Evolutionary conservation across 2,329 filamentous ascomycete genomes (phyloP).

Genomic region (Neonectria neomacrospora): DNA sequence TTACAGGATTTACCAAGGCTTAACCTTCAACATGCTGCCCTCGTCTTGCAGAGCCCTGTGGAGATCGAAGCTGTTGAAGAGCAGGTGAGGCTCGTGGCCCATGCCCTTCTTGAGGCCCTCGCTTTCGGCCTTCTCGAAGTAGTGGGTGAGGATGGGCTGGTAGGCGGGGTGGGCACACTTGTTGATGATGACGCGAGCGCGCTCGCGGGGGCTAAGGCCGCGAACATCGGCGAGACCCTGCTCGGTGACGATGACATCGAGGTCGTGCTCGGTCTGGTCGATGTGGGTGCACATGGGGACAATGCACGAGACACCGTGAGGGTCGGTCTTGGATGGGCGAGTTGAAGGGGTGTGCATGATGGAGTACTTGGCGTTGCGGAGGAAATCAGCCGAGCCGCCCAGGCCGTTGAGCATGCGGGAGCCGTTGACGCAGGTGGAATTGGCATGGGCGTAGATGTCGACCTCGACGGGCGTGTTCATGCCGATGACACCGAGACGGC

Average conservation of each 20-base stretch:
- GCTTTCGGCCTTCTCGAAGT: conserved; percentile 86
- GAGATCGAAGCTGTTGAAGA: conserved; percentile 90
- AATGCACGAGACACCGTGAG: conserved; percentile 84
- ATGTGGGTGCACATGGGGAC: conserved; percentile 95
- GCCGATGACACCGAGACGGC: conserved; percentile 85
- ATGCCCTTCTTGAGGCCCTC: conserved; percentile 87
- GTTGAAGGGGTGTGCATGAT: conserved; percentile 94
- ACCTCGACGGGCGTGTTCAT: conserved; percentile 97
- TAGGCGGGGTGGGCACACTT: conserved; percentile 90
- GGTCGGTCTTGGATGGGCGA: conserved; percentile 83
- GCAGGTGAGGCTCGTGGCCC: conserved; percentile 89
- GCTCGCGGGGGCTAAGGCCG: conserved; percentile 81
- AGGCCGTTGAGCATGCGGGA: conserved; percentile 88
- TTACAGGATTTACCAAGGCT: conserved; percentile 63
- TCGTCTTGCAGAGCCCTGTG: conserved; percentile 84
- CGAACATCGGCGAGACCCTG: conserved; percentile 85
- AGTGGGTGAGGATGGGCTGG: conserved; percentile 81
- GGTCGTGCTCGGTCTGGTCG: conserved; percentile 92
- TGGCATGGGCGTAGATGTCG: conserved; percentile 94
- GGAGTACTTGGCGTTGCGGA: conserved; percentile 81
- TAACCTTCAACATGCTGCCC: conserved; percentile 86
- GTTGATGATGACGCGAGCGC: conserved; percentile 85
- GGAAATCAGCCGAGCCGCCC: conserved; percentile 84
- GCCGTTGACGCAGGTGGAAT: conserved; percentile 90
- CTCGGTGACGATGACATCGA: conserved; percentile 85